Evolutionary conservation across 768 basidiomycete species (phyloP).

Genomic region (Suillus subluteus): DNA sequence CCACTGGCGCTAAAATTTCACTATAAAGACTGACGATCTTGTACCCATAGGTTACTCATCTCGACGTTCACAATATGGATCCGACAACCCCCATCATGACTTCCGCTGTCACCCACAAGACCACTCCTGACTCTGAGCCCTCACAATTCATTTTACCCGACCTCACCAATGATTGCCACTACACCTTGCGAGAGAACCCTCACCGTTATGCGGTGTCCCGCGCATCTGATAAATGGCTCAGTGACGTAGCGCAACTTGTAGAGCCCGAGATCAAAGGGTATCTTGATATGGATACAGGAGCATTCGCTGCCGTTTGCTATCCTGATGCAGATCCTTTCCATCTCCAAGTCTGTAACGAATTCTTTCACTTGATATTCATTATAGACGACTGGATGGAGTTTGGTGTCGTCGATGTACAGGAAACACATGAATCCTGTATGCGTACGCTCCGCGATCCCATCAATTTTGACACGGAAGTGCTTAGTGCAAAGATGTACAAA

Average conservation of each 20-base stretch:
- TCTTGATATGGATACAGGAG: conserved; percentile 63
- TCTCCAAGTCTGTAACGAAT: conserved; percentile 68
- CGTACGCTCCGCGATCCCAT: conserved; percentile 29
- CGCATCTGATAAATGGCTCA: conserved; percentile 41
- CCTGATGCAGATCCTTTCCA: conserved; percentile 50
- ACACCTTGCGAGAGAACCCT: no score
- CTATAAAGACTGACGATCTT: no score
- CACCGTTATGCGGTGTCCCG: conserved; percentile 35
- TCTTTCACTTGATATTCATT: conserved; percentile 53
- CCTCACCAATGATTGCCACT: no score
- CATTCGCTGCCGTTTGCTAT: conserved; percentile 40
- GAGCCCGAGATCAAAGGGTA: conserved; percentile 42
- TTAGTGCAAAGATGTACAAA: conserved; percentile 34
- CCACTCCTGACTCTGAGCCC: no score
- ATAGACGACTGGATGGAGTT: conserved; percentile 46
- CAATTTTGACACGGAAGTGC: conserved; percentile 29
- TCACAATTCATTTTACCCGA: no score
- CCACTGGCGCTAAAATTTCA: no score
- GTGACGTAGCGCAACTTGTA: conserved; percentile 29
- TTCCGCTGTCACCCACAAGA: no score
- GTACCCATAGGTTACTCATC: no score
- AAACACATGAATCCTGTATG: conserved; percentile 31
- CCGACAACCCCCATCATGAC: no score
- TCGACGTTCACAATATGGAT: no score
- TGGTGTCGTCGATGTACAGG: conserved; percentile 31